These are phyloP conservation scores for Leishmania turanica DNA, from an alignment of 208 protist species.

Conservation along the genomic window DNA sequence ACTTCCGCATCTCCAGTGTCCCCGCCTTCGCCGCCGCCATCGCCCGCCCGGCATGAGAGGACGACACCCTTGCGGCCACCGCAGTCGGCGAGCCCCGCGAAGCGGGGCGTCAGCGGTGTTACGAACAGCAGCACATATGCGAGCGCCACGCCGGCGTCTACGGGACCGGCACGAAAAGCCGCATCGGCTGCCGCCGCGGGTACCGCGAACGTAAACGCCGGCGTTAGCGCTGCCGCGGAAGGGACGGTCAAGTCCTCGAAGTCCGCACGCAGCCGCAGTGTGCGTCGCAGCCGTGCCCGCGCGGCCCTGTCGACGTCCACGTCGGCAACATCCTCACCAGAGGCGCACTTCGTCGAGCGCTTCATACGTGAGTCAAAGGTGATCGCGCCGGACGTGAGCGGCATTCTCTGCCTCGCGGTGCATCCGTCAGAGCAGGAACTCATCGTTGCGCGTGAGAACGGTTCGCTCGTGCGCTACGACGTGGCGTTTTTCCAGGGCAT, in stretches of 20 bases:
- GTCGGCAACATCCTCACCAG: neutral
- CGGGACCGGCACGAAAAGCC: neutral
- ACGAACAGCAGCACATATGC: neutral
- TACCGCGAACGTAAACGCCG: neutral
- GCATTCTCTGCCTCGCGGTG: constrained; percentile 75
- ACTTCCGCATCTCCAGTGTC: constrained; percentile 15
- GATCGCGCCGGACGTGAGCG: constrained; percentile 85
- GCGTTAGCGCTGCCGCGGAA: neutral
- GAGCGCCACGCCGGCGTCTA: neutral
- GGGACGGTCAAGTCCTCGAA: neutral
- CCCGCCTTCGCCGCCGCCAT: constrained; percentile 21
- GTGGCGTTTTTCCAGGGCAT: constrained; percentile 79
- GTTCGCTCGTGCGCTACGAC: constrained; percentile 68
- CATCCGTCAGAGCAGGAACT: constrained; percentile 47
- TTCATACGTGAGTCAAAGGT: constrained; percentile 65
- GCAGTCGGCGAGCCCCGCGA: constrained; percentile 3
- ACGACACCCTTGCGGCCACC: neutral
- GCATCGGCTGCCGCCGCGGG: neutral
- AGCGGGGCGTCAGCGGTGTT: neutral
- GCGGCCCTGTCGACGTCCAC: neutral
- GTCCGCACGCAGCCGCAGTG: constrained; percentile 11
- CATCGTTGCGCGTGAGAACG: constrained; percentile 83
- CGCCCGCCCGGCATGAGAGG: constrained; percentile 9
- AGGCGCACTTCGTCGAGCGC: constrained; percentile 23
- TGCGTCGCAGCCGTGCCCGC: constrained; percentile 11